Base-by-base conservation (phyloP, 139 green algal genomes). In the Chlorella vulgaris region DNA sequence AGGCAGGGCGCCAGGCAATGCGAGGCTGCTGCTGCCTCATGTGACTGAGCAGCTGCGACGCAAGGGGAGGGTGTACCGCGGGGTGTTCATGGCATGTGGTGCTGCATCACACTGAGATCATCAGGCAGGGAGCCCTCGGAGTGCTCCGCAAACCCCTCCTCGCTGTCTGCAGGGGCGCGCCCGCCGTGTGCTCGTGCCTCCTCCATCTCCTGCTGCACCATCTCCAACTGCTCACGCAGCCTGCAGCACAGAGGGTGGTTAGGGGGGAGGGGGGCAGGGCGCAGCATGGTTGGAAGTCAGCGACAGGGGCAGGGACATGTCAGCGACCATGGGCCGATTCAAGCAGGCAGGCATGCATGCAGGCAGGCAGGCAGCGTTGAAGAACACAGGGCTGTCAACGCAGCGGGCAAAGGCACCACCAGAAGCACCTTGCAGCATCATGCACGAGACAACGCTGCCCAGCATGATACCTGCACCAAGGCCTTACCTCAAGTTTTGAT, bases 401-500 rank as follows among this genome's bases (percentile, higher is more conserved):
- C 5, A 21, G 65, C 24, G 18, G 18, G 13, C 18, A 3, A 51
- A 26, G 18, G 28, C 28, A 31, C 7, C 18, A 40, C 29, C 13
- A 13, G 36, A 51, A 24, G 39, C 36, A n/a, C n/a, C n/a, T n/a
- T n/a, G n/a, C n/a, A n/a, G n/a, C 8, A 40, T 21, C n/a, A 26
- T 10, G 21, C 68, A 36, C 39, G 10, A 7, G 24, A 31, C 18
- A 33, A n/a, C n/a, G n/a, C n/a, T n/a, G n/a, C n/a, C 65, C 22
- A 33, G 33, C 65, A 38, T 55, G 63, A 7, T 36, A 66, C 22
- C 13, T 22, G 6, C 19, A 26, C 31, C 10, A 58, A 22, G 40
- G 21, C 43, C 38, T 76, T 38, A 83, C 69, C 80, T 73, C 5
- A 84, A 33, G 42, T 84, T 84, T 26, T 84, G 68, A 55, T 84